Evolutionary conservation across 2,329 filamentous ascomycete genomes (phyloP).

Genomic region (Sporothrix dimorphospora): DNA sequence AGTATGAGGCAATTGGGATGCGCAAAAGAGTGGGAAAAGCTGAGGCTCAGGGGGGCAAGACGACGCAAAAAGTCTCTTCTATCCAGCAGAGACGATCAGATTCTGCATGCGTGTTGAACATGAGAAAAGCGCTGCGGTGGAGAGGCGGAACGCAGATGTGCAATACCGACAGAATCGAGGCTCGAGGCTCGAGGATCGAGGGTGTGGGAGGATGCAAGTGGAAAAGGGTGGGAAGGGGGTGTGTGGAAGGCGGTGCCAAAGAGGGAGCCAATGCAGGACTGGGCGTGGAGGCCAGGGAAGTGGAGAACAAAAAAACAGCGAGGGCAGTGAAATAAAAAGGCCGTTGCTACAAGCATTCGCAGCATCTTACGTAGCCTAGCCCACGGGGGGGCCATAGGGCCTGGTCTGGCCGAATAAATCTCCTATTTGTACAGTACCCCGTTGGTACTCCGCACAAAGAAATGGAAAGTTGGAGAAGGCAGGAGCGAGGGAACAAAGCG

Average conservation of each 20-base stretch:
- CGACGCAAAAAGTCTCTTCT: not conserved
- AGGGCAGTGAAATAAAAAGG: not conserved
- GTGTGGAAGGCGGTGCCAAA: not conserved
- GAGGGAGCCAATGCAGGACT: slow-evolving; percentile 11
- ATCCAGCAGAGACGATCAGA: slow-evolving; percentile 1
- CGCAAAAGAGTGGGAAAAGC: slow-evolving; percentile 2
- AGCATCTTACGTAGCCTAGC: too few species aligned
- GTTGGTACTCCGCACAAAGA: not conserved
- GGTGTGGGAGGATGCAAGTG: not conserved
- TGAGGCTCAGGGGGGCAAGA: not conserved
- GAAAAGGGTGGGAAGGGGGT: not conserved
- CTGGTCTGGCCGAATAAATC: not conserved
- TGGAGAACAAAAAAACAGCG: slow-evolving; percentile 7
- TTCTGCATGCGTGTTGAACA: slow-evolving; percentile 14
- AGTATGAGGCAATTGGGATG: not conserved
- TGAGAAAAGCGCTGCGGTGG: not conserved
- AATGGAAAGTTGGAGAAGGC: slow-evolving; percentile 5
- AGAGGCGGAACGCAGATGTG: not conserved
- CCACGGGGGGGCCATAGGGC: not conserved
- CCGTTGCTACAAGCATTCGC: too few species aligned
- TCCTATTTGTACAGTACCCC: not conserved
- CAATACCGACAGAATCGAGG: slow-evolving; percentile 7
- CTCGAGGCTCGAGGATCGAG: not conserved
- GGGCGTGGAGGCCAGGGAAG: slow-evolving; percentile 1
- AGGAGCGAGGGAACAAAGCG: not conserved